Percentiles rank a stretch among this genome's conserved stretches.
Conservation (phyloP, 352 stramenopile genomes). For the Pythium phragmitis region DNA sequence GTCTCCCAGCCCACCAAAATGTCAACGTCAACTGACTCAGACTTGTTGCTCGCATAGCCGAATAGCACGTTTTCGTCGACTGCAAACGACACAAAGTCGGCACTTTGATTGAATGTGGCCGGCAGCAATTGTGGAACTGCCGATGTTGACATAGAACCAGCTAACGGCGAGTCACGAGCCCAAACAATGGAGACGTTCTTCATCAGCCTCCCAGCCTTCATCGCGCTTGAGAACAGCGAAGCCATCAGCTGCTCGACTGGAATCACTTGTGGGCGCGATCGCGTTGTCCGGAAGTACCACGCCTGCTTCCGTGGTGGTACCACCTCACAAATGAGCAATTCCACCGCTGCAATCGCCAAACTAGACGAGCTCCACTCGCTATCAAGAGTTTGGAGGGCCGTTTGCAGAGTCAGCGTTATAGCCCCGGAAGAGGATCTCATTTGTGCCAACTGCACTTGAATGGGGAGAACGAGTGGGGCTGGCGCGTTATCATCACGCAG, state of each 20-base stretch:
- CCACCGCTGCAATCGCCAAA: slow-evolving; percentile 4
- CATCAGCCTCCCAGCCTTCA: neutral
- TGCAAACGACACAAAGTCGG: slow-evolving; percentile 9
- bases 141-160: slow-evolving; percentile 2
- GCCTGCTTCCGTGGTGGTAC: slow-evolving; percentile 1
- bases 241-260: neutral
- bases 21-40: slow-evolving; percentile 17
- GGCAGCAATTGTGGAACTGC: neutral
- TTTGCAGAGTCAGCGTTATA: slow-evolving; percentile 15
- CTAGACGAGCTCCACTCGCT: slow-evolving; percentile 3
- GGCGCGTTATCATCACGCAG: slow-evolving; percentile 12
- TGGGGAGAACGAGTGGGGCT: slow-evolving; percentile 7
- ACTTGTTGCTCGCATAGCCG: slow-evolving; percentile 10
- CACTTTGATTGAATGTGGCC: slow-evolving; percentile 11
- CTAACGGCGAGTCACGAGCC: neutral
- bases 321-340: slow-evolving; percentile 23
- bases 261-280: neutral
- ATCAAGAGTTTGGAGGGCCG: neutral
- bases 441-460: slow-evolving; percentile 22
- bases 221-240: slow-evolving; percentile 6
- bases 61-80: neutral
- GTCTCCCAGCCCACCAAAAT: slow-evolving; percentile 21
- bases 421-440: neutral
- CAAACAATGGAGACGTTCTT: slow-evolving; percentile 20
- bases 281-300: slow-evolving; percentile 13